Evolutionary conservation across 169 alveolate genomes (phyloP).

Genomic region (Cryptosporidium sp.): DNA sequence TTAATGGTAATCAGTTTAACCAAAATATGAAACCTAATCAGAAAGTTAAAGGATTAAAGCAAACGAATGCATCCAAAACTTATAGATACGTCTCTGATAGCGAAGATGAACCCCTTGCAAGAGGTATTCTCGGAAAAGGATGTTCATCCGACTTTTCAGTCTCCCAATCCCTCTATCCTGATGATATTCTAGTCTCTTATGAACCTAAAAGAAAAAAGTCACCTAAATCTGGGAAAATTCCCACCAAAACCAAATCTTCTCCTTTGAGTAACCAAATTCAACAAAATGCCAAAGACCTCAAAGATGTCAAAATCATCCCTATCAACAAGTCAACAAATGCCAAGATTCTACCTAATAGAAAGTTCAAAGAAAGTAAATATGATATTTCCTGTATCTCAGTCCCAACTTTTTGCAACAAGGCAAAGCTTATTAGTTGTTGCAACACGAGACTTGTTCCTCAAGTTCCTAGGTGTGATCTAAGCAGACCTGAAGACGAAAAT

Average conservation of each 20-base stretch:
- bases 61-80: background rate
- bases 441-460: slow-evolving; percentile 9
- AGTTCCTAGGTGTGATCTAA: background rate
- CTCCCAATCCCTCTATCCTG: slow-evolving; percentile 74
- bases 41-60: background rate
- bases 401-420: slow-evolving; percentile 26
- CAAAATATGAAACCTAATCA: background rate
- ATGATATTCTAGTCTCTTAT: slow-evolving; percentile 64
- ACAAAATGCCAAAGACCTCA: background rate
- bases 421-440: slow-evolving; percentile 16
- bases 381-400: slow-evolving; percentile 59
- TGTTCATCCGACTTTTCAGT: slow-evolving; percentile 55
- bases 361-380: slow-evolving; percentile 43
- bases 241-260: background rate
- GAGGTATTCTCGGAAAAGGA: slow-evolving; percentile 61
- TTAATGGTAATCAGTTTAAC: background rate
- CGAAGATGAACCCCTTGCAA: slow-evolving; percentile 38
- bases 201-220: slow-evolving; percentile 13
- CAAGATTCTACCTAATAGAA: slow-evolving; percentile 37
- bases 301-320: slow-evolving; percentile 58
- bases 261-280: background rate
- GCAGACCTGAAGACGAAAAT: slow-evolving; percentile 14
- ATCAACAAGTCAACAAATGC: slow-evolving; percentile 50
- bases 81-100: background rate
- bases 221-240: background rate